Evolutionary conservation across 2,329 filamentous ascomycete species (phyloP).

Genomic region (Phyllosticta capitalensis): DNA sequence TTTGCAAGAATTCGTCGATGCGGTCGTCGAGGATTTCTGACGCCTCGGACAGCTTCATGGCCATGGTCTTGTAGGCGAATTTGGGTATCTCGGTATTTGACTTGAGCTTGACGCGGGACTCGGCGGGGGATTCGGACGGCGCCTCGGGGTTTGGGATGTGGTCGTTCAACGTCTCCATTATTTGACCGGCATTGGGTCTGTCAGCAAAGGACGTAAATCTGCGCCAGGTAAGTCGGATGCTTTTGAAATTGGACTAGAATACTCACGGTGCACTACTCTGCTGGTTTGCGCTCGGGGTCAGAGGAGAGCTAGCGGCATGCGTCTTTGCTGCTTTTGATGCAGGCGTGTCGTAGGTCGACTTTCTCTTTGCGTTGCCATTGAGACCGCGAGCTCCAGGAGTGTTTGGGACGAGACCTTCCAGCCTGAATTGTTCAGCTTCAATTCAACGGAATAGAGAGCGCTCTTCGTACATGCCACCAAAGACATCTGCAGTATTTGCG

Average conservation of each 20-base stretch:
- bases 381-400: conserved; percentile 30
- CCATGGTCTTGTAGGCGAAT: conserved; percentile 81
- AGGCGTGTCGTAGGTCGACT: conserved; percentile 43
- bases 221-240: conserved; percentile 13
- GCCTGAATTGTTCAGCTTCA: conserved; percentile 19
- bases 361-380: conserved; percentile 43
- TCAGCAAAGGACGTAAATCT: conserved; percentile 62
- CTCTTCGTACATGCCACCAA: conserved; percentile 60
- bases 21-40: conserved; percentile 91
- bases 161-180: conserved; percentile 73
- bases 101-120: conserved; percentile 73
- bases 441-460: conserved; percentile 10
- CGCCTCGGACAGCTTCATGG: conserved; percentile 87
- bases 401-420: conserved; percentile 38
- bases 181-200: conserved; percentile 68
- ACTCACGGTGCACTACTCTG: conserved; percentile 32
- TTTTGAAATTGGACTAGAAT: neutral
- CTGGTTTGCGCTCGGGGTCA: conserved; percentile 29
- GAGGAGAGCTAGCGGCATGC: conserved; percentile 42
- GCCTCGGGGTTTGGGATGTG: conserved; percentile 59
- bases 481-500: conserved; percentile 55
- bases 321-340: conserved; percentile 35
- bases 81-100: conserved; percentile 85
- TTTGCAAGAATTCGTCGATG: conserved; percentile 77
- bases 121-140: conserved; percentile 61